Base-by-base conservation (phyloP, 2,329 filamentous ascomycete species). In the Stachybotrys chlorohalonatus region DNA sequence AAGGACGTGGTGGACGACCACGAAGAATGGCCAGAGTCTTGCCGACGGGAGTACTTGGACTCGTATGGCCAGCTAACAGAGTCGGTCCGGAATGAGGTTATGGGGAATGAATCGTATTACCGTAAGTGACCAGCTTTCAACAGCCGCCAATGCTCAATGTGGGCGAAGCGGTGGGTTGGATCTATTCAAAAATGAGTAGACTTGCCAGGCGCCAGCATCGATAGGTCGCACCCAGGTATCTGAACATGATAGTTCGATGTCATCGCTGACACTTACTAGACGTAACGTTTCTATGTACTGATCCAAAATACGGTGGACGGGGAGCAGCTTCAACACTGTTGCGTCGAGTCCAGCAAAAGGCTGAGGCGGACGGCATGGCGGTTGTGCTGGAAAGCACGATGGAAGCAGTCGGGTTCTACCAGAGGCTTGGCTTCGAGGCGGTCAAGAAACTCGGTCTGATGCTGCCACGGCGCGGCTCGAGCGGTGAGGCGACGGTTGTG, bases 311-410 rank as follows among this genome's bases (percentile, higher is more conserved):
- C 56, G 64, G 65, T 31, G 64, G 70, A 11, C 66, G 58, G 53
- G 72, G 73, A 42, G 69, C 67, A 24, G 73, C 69, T 6, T 66
- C 67, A 30, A 53, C 58, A 17, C 63, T 75, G 24, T 61, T 72
- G 17, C 55, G 64, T 47, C 60, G 57, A 31, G 65, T 74, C n/a
- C 63, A 70, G 52, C 59, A 64, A 6, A 57, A 64, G 54, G 73
- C 71, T 1, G 59, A 60, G 9, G 62, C 55, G 13, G 68, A 70
- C 11, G 60, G 62, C 13, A 60, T 70, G 53, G 63, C 67, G 11
- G 65, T 72, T 6, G 68, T 74, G 50, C 59, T 75, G 13, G 71
- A 74, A 55, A 71, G 68, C 17, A 74, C 70, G 16, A 66, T 66
- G 59, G 64, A 68, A 16, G 72, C 72, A 1, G 64, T 73, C 6